Evolutionary conservation across 2,329 filamentous ascomycete genomes (phyloP).

Genomic region (Colletotrichum euphorbiae): DNA sequence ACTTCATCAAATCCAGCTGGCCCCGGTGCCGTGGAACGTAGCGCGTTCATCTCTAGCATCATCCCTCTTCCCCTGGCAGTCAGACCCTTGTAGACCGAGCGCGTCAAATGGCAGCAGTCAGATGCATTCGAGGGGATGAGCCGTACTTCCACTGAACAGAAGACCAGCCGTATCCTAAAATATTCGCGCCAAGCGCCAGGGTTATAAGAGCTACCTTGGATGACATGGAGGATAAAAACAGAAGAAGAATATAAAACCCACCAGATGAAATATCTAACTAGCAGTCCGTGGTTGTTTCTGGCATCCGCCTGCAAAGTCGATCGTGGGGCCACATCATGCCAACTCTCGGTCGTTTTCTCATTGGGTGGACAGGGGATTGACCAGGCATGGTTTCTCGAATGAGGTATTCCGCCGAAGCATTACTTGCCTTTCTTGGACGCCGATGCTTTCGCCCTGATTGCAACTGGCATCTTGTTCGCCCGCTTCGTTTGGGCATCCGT

Average conservation of each 20-base stretch:
- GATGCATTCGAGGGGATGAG: not conserved
- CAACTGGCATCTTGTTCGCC: not conserved
- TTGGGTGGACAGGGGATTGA: not conserved
- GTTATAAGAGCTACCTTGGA: no score
- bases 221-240: no score
- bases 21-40: not conserved
- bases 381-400: not conserved
- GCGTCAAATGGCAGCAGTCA: not conserved
- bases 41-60: not conserved
- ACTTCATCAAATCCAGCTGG: not conserved
- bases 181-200: no score
- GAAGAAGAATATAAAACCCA: no score
- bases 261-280: no score
- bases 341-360: not conserved
- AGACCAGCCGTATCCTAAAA: not conserved
- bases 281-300: not conserved
- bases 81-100: not conserved
- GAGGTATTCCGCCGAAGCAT: not conserved
- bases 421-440: not conserved
- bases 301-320: not conserved
- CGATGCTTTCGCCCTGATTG: not conserved
- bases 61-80: not conserved
- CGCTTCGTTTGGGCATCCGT: no score
- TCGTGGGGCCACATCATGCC: conserved; percentile 3
- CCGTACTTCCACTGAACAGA: not conserved